phyloP scores from a whole-genome alignment of 2,329 filamentous ascomycete species.

The Ophiostoma quercus region DNA sequence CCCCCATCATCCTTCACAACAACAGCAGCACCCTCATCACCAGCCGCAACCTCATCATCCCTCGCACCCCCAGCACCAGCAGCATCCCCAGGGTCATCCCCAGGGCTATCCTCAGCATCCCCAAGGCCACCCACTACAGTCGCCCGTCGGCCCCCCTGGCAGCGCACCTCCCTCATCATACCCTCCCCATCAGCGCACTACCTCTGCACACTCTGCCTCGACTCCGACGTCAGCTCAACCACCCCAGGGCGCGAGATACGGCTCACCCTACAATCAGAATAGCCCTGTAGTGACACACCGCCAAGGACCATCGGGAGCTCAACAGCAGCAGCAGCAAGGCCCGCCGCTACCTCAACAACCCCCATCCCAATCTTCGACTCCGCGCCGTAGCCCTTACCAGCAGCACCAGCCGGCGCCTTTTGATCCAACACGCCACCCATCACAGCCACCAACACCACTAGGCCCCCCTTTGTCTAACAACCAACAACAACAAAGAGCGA shows the following conservation, averaged over 20 bases:
- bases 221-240: neutral
- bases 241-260: neutral
- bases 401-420: constrained; percentile 1
- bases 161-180: constrained; percentile 8
- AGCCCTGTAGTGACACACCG: constrained; percentile 16
- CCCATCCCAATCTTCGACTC: neutral
- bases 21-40: neutral
- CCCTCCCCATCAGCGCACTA: constrained; percentile 12
- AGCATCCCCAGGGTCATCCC: constrained; percentile 17
- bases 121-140: neutral
- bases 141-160: constrained; percentile 7
- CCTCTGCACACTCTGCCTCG: neutral
- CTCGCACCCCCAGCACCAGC: neutral
- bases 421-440: constrained; percentile 8
- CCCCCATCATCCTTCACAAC: neutral
- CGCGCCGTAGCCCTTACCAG: neutral
- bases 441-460: constrained; percentile 8
- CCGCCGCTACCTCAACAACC: constrained; percentile 1
- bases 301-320: neutral
- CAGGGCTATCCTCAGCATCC: neutral
- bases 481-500: constrained; percentile 14
- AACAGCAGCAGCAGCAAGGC: constrained; percentile 7
- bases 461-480: constrained; percentile 13
- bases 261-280: neutral
- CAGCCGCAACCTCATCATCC: neutral